phyloP scores from a whole-genome alignment of 768 basidiomycete genomes.

The Leccinum disarticulatum region DNA sequence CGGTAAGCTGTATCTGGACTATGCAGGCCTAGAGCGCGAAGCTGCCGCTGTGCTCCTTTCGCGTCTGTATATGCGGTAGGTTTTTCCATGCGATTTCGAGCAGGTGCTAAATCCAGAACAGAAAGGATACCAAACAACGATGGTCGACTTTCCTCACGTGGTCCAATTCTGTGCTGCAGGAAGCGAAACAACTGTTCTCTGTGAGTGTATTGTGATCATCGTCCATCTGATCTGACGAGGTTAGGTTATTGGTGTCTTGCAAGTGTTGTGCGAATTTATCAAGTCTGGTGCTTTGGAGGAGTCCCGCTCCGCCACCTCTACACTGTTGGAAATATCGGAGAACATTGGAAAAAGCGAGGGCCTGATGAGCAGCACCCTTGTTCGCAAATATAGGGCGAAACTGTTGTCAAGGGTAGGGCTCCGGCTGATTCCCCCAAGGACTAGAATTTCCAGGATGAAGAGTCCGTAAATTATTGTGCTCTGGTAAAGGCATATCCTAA shows the following conservation, averaged over 20 bases:
- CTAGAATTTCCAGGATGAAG: slow-evolving; percentile 38
- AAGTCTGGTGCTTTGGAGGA: slow-evolving; percentile 62
- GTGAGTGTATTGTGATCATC: slow-evolving; percentile 36
- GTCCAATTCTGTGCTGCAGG: slow-evolving; percentile 40
- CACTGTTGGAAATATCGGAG: slow-evolving; percentile 46
- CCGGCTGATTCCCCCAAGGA: slow-evolving; percentile 55
- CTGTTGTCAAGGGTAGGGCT: slow-evolving; percentile 63
- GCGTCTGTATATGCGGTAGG: slow-evolving; percentile 76
- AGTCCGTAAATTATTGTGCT: slow-evolving; percentile 34
- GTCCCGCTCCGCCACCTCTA: slow-evolving; percentile 42
- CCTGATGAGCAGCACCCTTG: slow-evolving; percentile 56
- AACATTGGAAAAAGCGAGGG: slow-evolving; percentile 40
- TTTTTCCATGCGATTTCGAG: not conserved
- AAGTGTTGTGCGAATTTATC: slow-evolving; percentile 67
- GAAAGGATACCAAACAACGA: slow-evolving; percentile 56
- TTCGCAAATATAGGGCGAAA: slow-evolving; percentile 71
- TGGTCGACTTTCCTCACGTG: slow-evolving; percentile 55
- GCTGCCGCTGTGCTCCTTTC: slow-evolving; percentile 81
- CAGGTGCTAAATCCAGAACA: slow-evolving; percentile 26
- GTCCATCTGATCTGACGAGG: slow-evolving; percentile 1
- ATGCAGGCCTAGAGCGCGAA: slow-evolving; percentile 83
- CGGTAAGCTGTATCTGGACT: slow-evolving; percentile 56
- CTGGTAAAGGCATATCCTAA: slow-evolving; percentile 27
- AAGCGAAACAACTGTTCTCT: slow-evolving; percentile 45
- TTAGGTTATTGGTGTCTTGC: slow-evolving; percentile 68